Evolutionary conservation across 208 protist genomes (phyloP), one percentile per base, ranked within the genome.

Genomic region (Giardia muris): DNA sequence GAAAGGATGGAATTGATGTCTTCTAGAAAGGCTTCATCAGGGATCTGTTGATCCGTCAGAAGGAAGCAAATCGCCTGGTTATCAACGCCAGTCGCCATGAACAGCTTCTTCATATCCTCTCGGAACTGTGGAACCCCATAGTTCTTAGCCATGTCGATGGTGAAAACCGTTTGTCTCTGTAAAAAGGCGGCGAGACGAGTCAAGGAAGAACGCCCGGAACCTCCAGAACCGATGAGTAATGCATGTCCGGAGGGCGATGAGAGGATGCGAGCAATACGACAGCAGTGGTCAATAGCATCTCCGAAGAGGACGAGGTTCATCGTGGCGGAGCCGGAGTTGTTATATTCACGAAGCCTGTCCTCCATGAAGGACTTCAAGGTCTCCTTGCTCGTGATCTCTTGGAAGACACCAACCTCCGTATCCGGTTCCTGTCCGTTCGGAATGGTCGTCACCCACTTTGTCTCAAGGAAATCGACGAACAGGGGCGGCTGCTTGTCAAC

Each of bases 1-100:
- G 98, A 98, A 0, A 99, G 94, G 0, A 99, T 94, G 94, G 98
- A 98, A 95, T 98, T 99, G 42, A 99, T 95, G 94, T 99, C 98
- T 95, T 99, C 98, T 2, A 99, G 94, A 96, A 99, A 99, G 45
- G 95, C 93, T 43, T 97, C 93, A 48, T 98, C 93, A 92, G 98
- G 96, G 92, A 99, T 96, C 94, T 99, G 97, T 92, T 97, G 98
- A 94, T 99, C 98, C 86, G 95, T 96, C 93, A 99, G 98, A 93
- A 98, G 96, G 95, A 99, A 99, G 19, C 98, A 97, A 86, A 97
- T 98, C 87, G 96, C 95, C 94, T 98, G 95, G 93, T 98, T 97
- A 0, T 22, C 2, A 19, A 95, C 92, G 87, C 96, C 95, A n/a
- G 93, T 87, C 0, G 39, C 92, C 0, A 89, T 67, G 92, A 94